phyloP scores from a whole-genome alignment of 148 eudicot species.

The Diospyros lotus region DNA sequence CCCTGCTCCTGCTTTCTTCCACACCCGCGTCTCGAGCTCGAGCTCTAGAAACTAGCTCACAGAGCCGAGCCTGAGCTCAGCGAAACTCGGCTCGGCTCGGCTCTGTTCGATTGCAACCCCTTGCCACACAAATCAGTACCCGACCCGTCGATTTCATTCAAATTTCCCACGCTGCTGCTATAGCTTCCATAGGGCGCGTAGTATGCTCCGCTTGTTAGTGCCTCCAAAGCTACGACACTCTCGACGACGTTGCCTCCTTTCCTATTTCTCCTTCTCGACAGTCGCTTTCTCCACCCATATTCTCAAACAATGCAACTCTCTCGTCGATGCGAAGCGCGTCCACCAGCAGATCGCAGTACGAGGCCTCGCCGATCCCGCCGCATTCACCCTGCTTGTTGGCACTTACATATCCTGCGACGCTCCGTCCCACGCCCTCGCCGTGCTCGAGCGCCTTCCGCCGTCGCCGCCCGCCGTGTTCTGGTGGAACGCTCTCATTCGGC shows the following conservation, averaged over 20 bases:
- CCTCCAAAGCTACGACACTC: neutral
- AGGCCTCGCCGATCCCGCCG: slow-evolving; percentile 22
- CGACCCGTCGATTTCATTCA: too few relatives aligned
- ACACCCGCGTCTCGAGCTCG: too few relatives aligned
- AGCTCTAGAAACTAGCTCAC: too few relatives aligned
- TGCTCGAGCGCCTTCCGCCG: slow-evolving; percentile 35
- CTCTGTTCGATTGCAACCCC: too few relatives aligned
- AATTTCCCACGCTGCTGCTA: too few relatives aligned
- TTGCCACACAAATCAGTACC: too few relatives aligned
- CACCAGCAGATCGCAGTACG: slow-evolving; percentile 33
- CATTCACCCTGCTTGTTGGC: slow-evolving; percentile 17
- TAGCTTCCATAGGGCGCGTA: neutral
- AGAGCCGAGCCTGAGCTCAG: too few relatives aligned
- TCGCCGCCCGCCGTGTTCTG: slow-evolving; percentile 23
- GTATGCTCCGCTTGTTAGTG: slow-evolving; percentile 7
- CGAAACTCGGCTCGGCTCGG: too few relatives aligned
- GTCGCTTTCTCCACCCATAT: slow-evolving; percentile 2
- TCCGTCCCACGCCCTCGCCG: slow-evolving; percentile 21
- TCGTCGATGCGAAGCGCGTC: slow-evolving; percentile 23
- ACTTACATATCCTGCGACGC: slow-evolving; percentile 26
- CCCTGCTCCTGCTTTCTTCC: too few relatives aligned
- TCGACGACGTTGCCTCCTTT: neutral
- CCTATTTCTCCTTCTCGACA: neutral
- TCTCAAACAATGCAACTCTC: slow-evolving; percentile 27
- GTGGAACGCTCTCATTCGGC: slow-evolving; percentile 60